Conservation (phyloP, 345 rosid genomes). For the Camelina hispida region DNA sequence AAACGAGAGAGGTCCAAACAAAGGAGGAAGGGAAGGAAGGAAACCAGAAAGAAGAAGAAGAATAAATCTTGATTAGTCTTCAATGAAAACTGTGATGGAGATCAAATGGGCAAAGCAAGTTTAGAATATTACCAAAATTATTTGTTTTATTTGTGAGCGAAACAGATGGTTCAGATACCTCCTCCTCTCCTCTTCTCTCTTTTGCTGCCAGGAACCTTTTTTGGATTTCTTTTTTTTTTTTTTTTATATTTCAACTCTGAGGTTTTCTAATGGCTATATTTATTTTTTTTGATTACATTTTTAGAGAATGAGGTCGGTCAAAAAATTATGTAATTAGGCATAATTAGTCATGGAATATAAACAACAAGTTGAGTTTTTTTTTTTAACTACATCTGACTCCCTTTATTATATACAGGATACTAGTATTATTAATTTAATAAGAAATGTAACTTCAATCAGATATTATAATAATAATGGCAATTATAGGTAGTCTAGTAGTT, state of each 20-base stretch:
- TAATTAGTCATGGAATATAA: background rate
- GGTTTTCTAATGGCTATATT: constrained; percentile 11
- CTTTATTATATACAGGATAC: too few species aligned
- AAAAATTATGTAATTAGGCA: background rate
- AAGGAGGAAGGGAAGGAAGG: constrained; percentile 13
- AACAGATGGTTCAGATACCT: constrained; percentile 40
- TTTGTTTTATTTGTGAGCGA: background rate
- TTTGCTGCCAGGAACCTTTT: too few species aligned
- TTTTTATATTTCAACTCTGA: constrained; percentile 10
- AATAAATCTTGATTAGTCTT: constrained; percentile 40
- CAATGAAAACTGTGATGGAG: too few species aligned
- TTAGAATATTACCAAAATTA: constrained; percentile 17
- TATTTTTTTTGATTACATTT: constrained; percentile 15
- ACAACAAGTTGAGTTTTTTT: background rate
- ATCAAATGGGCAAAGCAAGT: constrained; percentile 34
- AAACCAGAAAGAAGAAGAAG: background rate
- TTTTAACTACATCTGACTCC: background rate
- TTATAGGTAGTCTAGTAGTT: background rate
- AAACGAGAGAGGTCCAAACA: constrained; percentile 40
- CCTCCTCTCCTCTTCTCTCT: constrained; percentile 31
- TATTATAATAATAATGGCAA: background rate
- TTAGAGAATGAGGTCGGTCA: constrained; percentile 18
- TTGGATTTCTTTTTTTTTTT: too few species aligned
- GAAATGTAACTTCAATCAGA: background rate
- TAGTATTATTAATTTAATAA: too few species aligned